These are phyloP conservation scores for Chenopodium suecicum DNA, from an alignment of 148 eudicot genomes.

Conservation along the genomic window DNA sequence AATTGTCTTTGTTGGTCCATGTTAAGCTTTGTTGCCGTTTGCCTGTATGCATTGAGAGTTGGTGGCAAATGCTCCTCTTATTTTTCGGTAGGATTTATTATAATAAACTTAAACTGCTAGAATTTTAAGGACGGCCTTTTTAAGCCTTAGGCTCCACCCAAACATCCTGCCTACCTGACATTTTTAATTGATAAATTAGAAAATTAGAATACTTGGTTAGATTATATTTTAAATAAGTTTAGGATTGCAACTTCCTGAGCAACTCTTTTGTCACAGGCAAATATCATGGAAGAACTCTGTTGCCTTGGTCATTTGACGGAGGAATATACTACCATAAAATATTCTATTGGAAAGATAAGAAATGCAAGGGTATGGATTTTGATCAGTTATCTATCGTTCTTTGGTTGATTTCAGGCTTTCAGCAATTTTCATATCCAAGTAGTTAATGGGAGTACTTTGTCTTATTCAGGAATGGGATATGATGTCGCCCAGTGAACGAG, in stretches of 20 bases:
- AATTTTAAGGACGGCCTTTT: too few species aligned
- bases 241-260: constrained; percentile 8
- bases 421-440: constrained; percentile 1
- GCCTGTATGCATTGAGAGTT: not conserved
- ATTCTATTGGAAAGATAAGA: constrained; percentile 60
- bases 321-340: constrained; percentile 44
- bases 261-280: constrained; percentile 45
- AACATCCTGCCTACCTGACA: not conserved
- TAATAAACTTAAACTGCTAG: not conserved
- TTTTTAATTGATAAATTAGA: not conserved
- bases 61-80: not conserved
- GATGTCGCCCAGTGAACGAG: constrained; percentile 60
- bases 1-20: not conserved
- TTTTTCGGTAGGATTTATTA: not conserved
- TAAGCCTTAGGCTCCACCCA: not conserved
- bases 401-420: not conserved
- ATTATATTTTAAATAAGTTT: not conserved
- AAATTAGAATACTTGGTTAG: not conserved
- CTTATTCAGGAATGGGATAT: constrained; percentile 65
- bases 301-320: constrained; percentile 34
- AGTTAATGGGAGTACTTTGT: constrained; percentile 3
- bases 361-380: constrained; percentile 50
- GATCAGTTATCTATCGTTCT: constrained; percentile 12
- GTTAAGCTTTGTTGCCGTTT: not conserved
- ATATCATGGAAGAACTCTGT: constrained; percentile 69